Base-by-base conservation (phyloP, 225 moss, liverwort and hornwort species). In the Marchantia polymorpha region DNA sequence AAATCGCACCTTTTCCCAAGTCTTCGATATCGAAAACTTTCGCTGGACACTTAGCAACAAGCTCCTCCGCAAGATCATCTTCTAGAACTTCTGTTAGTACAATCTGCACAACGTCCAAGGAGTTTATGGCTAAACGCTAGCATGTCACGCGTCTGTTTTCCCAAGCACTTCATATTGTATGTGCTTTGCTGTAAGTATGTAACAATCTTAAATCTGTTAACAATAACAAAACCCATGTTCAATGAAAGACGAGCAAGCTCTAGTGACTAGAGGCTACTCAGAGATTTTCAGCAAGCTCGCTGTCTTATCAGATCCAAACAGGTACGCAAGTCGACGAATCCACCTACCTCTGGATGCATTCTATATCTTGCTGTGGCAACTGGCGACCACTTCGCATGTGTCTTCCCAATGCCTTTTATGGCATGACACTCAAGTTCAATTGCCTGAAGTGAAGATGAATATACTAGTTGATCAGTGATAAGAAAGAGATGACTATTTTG, bases 381-480 rank as follows among this genome's bases (percentile, higher is more conserved):
- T 82, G 99, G 99, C 27, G 99, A 99, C 99, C 95, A 99, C 83
- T 99, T 99, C 5, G 95, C 99, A 90, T 99, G 99, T 19, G 91
- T 95, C 86, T 95, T 95, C 27, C 99, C 99, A 31, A 95, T 87
- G 15, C 99, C 99, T 85, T 99, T 99, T 53, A 90, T 79, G 58
- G 93, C 95, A 85, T 99, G 99, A 77, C 89, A 95, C 89, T 99
- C 99, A 84, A 99, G 89, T 84, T 99, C 99, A 72, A 99, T 92
- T 78, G 93, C 95, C 99, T 99, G 87, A 49, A 29, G 52, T 51
- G 26, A 0, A 47, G 49, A 20, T 19, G 20, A 17, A 15, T 30
- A 16, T 52, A 16, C 27, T 16, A 52, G 27, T 55, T 67, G 29
- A 9, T 58, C 31, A 58, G 30, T 0, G 27, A 54, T 74, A 14